phyloP scores from a whole-genome alignment of 768 basidiomycete genomes.

The Kwoniella bestiolae region DNA sequence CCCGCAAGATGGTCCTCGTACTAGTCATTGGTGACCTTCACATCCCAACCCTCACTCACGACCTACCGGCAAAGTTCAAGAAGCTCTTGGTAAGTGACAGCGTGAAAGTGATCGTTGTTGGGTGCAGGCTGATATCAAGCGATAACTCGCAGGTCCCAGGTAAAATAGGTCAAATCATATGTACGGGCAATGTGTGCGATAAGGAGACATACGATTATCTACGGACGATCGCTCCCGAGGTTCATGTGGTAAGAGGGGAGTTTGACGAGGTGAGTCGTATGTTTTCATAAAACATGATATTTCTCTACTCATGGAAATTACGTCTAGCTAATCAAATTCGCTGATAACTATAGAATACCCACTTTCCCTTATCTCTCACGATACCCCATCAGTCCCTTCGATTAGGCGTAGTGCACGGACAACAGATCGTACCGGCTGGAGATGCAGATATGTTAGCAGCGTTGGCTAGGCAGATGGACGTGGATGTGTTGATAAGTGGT shows the following conservation, averaged over 20 bases:
- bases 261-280: constrained; percentile 81
- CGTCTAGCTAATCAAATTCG: neutral
- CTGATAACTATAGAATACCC: constrained; percentile 61
- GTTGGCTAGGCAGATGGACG: constrained; percentile 93
- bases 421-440: constrained; percentile 89
- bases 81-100: constrained; percentile 70
- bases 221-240: constrained; percentile 88
- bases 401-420: constrained; percentile 91
- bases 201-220: constrained; percentile 97
- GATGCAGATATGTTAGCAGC: constrained; percentile 87
- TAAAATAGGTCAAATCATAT: constrained; percentile 96
- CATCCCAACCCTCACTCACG: constrained; percentile 83
- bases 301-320: neutral
- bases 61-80: constrained; percentile 94
- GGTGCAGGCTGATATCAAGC: neutral
- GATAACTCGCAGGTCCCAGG: constrained; percentile 67
- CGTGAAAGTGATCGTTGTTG: too few species aligned
- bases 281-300: neutral
- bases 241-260: constrained; percentile 88
- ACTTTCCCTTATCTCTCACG: constrained; percentile 78
- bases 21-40: constrained; percentile 97
- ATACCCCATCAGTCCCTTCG: constrained; percentile 82
- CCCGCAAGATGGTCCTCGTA: constrained; percentile 76
- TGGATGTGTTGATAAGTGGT: constrained; percentile 90
- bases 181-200: constrained; percentile 97